Evolutionary conservation across 345 rosid genomes (phyloP).

Genomic region (Bretschneidera sinensis): DNA sequence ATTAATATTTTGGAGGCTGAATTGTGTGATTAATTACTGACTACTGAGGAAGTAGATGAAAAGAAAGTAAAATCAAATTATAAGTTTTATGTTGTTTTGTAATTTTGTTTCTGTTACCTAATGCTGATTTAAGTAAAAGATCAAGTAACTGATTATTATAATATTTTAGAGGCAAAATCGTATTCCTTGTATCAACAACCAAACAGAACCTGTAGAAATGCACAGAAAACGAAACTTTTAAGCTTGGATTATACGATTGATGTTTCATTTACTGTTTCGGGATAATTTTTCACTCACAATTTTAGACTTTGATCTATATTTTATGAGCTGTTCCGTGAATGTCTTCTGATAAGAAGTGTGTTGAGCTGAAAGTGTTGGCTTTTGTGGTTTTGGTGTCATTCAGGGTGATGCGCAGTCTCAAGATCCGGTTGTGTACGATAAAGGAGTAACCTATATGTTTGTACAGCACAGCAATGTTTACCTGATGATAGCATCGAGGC

Average conservation of each 20-base stretch:
- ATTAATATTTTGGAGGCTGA: neutral
- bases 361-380: neutral
- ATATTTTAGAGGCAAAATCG: too few species aligned
- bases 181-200: neutral
- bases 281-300: neutral
- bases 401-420: constrained; percentile 97
- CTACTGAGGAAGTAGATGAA: neutral
- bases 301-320: constrained; percentile 13
- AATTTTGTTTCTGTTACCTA: neutral
- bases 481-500: constrained; percentile 84
- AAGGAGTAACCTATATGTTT: constrained; percentile 91
- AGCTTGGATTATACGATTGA: neutral
- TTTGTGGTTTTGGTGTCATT: constrained; percentile 8
- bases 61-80: neutral
- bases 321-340: neutral
- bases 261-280: neutral
- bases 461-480: constrained; percentile 91
- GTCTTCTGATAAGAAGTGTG: neutral
- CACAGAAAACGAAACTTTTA: too few species aligned
- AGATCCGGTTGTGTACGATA: constrained; percentile 96
- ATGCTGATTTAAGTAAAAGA: neutral
- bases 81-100: neutral
- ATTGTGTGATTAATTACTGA: neutral
- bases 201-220: too few species aligned
- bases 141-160: too few species aligned